Percentiles rank a stretch among this genome's conserved stretches.
phyloP scores from a whole-genome alignment of 345 rosid genomes.

The Syzygium aqueum region DNA sequence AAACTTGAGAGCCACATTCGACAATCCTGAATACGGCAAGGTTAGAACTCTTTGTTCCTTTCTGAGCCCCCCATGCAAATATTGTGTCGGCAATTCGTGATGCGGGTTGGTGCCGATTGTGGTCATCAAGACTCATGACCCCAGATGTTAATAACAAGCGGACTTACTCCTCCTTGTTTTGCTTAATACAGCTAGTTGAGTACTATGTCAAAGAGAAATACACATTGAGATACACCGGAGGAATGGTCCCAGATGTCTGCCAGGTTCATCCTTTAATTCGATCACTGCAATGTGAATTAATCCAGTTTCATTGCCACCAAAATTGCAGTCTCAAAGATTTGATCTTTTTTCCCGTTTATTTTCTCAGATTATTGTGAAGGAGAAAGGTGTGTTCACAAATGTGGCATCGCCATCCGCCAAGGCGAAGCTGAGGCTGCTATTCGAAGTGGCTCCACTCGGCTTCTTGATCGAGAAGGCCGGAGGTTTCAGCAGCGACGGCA shows the following conservation, averaged over 20 bases:
- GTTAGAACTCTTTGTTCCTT: background rate
- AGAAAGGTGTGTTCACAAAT: slow-evolving; percentile 91
- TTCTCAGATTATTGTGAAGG: slow-evolving; percentile 79
- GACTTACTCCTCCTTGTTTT: background rate
- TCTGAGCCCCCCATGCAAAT: background rate
- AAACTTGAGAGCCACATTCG: slow-evolving; percentile 91
- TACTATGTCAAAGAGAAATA: slow-evolving; percentile 86
- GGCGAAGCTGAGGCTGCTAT: slow-evolving; percentile 85
- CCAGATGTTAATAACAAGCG: background rate
- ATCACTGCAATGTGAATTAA: background rate
- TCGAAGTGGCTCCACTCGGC: slow-evolving; percentile 91
- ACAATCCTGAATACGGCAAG: slow-evolving; percentile 73
- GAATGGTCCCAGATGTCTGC: slow-evolving; percentile 99
- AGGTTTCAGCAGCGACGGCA: slow-evolving; percentile 85
- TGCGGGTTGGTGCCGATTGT: background rate
- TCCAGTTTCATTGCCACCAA: background rate
- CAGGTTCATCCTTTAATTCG: slow-evolving; percentile 30
- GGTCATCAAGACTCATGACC: background rate
- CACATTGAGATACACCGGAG: slow-evolving; percentile 98
- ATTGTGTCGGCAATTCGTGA: background rate
- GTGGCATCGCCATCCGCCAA: slow-evolving; percentile 83
- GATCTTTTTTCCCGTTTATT: background rate
- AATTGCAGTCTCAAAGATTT: background rate
- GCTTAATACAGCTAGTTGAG: slow-evolving; percentile 51
- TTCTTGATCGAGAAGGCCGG: slow-evolving; percentile 81